These are phyloP conservation scores for Quercus parvula DNA, from an alignment of 306 rosid genomes.

Conservation along the genomic window DNA sequence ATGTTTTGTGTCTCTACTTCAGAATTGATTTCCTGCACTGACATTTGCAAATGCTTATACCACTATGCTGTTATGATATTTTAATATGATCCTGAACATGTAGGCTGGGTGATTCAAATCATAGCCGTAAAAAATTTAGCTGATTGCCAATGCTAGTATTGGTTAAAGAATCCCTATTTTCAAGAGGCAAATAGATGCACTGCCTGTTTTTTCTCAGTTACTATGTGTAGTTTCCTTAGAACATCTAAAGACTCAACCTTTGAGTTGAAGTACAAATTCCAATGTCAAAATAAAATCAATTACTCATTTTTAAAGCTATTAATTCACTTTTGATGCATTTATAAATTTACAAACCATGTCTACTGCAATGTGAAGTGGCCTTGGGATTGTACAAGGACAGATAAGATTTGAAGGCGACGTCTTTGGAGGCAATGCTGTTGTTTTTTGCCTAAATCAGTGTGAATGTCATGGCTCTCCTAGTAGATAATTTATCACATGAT, in stretches of 20 bases:
- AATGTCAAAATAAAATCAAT: background rate
- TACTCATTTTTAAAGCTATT: too few species aligned
- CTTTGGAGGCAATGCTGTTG: too few species aligned
- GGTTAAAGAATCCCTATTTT: background rate
- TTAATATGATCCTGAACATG: background rate
- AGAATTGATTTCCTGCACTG: background rate
- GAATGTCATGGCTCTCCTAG: too few species aligned
- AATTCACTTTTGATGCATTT: too few species aligned
- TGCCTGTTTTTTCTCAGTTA: background rate
- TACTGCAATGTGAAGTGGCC: too few species aligned
- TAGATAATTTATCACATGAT: too few species aligned
- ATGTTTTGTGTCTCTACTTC: background rate
- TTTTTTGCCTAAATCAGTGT: too few species aligned
- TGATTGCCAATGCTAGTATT: background rate
- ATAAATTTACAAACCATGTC: too few species aligned
- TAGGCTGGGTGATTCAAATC: background rate
- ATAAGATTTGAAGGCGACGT: background rate
- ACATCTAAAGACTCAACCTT: background rate
- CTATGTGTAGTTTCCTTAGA: background rate
- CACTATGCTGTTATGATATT: background rate
- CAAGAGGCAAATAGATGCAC: background rate
- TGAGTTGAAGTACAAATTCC: background rate
- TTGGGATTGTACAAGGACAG: too few species aligned
- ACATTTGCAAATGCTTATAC: background rate
- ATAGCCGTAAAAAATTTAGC: background rate